Percentiles rank a stretch among this genome's conserved stretches.
Evolutionary conservation across 208 protist genomes (phyloP).

Genomic region (Tritrichomonas musculus): DNA sequence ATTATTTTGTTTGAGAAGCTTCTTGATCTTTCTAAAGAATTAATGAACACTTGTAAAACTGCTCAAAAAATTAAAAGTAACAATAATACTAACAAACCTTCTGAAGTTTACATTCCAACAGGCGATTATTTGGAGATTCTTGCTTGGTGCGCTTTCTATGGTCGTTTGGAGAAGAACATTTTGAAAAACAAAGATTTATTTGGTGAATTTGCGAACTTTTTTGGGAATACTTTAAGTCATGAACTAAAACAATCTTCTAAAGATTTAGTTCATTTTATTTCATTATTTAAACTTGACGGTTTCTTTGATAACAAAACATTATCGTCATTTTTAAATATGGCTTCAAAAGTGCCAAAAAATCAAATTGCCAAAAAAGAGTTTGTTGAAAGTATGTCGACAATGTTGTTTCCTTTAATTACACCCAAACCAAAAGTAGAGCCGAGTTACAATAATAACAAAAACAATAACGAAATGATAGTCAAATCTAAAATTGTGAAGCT

Average conservation of each 20-base stretch:
- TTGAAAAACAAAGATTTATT: not conserved
- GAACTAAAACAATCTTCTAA: not conserved
- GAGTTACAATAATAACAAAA: not conserved
- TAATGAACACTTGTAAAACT: not conserved
- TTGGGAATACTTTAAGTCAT: not conserved
- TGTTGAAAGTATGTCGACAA: not conserved
- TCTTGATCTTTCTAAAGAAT: not conserved
- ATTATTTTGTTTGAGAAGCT: not conserved
- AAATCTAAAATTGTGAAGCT: not conserved
- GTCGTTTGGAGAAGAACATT: not conserved
- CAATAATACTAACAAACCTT: too few species aligned
- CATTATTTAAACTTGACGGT: not conserved
- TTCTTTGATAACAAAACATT: not conserved
- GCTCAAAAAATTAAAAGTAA: not conserved
- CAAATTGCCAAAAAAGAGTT: not conserved
- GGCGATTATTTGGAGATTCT: not conserved
- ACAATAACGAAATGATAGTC: not conserved
- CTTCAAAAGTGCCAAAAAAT: not conserved
- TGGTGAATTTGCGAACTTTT: not conserved
- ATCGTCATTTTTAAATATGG: not conserved
- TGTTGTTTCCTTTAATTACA: not conserved
- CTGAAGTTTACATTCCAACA: not conserved
- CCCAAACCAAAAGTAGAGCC: too few species aligned
- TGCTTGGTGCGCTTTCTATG: not conserved
- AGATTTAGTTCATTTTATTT: not conserved